These are phyloP conservation scores for Cladophialophora carrionii DNA, from an alignment of 2,329 filamentous ascomycete genomes.

Conservation along the genomic window DNA sequence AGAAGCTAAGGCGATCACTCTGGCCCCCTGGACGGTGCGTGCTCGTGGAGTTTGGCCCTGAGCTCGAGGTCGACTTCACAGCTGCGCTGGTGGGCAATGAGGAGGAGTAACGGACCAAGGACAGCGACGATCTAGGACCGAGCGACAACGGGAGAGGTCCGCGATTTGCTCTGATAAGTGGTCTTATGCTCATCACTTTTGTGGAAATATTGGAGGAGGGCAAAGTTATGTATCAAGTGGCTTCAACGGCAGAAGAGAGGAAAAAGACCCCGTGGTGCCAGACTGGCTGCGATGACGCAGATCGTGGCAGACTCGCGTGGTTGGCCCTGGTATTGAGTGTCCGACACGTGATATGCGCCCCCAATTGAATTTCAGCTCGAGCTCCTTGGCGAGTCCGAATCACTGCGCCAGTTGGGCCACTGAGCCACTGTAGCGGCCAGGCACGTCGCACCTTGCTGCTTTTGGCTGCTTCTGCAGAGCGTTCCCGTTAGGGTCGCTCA, in stretches of 20 bases:
- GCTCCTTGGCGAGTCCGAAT: neutral
- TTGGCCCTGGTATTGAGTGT: neutral
- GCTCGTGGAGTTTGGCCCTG: slow-evolving; percentile 1
- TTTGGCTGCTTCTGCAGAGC: slow-evolving; percentile 11
- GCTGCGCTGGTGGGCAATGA: slow-evolving; percentile 16
- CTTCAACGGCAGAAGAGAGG: neutral
- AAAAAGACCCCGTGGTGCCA: neutral
- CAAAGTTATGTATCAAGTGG: neutral
- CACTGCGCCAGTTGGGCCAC: neutral
- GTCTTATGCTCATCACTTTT: slow-evolving; percentile 27
- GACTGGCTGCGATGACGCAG: neutral
- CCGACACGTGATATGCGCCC: neutral
- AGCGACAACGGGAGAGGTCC: slow-evolving; percentile 17
- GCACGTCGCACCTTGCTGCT: neutral
- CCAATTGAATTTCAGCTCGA: neutral
- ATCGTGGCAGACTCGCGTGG: too few species aligned
- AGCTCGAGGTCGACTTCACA: slow-evolving; percentile 9
- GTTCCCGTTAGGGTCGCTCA: slow-evolving; percentile 23
- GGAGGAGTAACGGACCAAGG: slow-evolving; percentile 20
- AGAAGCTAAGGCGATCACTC: slow-evolving; percentile 38
- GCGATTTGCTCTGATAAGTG: slow-evolving; percentile 5
- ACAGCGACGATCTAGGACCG: neutral
- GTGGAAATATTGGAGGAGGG: slow-evolving; percentile 1
- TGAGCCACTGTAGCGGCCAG: neutral
- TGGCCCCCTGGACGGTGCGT: slow-evolving; percentile 33